Base-by-base conservation (phyloP, 495 filamentous ascomycete genomes). In the Letharia columbiana region DNA sequence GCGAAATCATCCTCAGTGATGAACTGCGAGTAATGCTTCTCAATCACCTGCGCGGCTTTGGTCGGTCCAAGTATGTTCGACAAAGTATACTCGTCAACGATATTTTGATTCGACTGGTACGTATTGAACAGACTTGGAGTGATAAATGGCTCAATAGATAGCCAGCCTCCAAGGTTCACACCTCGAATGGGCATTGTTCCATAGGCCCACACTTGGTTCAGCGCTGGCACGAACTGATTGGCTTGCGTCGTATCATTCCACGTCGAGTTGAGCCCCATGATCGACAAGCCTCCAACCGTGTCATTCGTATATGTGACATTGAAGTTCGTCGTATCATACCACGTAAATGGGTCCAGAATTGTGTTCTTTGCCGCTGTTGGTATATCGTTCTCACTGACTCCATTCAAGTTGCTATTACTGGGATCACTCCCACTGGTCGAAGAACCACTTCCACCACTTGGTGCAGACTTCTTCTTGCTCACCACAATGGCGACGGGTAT, bases 161-260 rank as follows among this genome's bases (percentile, higher is more conserved):
- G 82, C 95, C 94, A 99, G 39, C 95, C 95, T 45, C 95, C 94
- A 6, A 98, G 70, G 73, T 97, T 99, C 33, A 98, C 89, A 3
- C 95, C 95, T 2, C 92, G 84, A 37, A 94, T 91, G 8, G 91
- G 92, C 59, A 77, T 83, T 4, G 82, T 84, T 2, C 89, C 84
- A 72, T 98, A 99, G n/a, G 85, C 78, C 66, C 82, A 84, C 1
- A 70, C 63, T 67, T 94, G 78, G 64, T 91, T 84, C 17, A 99
- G 79, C 2, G 90, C 77, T 20, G 92, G 91, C 0, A 92, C 90
- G 52, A 91, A 86, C 20, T 83, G 79, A 72, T 97, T 98, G 20
- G 94, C 83, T 60, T 80, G 78, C 17, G 82, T 79, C 17, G 87
- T 89, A 76, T 99, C 92, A 73, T 97, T 87, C 89, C 92, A 99